phyloP scores from a whole-genome alignment of 345 rosid species.

The Lepidium didymum region DNA sequence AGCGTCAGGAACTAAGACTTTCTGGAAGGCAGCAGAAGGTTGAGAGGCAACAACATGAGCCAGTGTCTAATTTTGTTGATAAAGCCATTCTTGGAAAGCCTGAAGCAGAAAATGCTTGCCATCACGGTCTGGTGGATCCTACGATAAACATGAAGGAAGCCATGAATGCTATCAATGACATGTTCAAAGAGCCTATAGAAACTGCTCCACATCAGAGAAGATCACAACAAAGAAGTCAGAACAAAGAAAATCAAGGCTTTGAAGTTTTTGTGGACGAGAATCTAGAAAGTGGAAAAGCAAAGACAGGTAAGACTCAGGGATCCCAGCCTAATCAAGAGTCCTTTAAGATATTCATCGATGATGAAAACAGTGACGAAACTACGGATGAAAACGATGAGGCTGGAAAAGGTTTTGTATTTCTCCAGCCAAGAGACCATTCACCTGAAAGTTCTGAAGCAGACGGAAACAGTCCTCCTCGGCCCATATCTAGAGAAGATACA shows the following conservation, averaged over 20 bases:
- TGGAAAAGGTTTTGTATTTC: slow-evolving; percentile 52
- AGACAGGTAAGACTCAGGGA: slow-evolving; percentile 19
- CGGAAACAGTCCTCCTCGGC: slow-evolving; percentile 34
- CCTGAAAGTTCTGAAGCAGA: slow-evolving; percentile 43
- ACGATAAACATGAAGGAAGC: slow-evolving; percentile 87
- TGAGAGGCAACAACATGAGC: slow-evolving; percentile 27
- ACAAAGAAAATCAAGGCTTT: slow-evolving; percentile 35
- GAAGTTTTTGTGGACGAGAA: slow-evolving; percentile 52
- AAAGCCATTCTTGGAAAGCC: slow-evolving; percentile 66
- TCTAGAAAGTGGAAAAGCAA: slow-evolving; percentile 29
- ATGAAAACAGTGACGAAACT: slow-evolving; percentile 38
- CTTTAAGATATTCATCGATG: slow-evolving; percentile 56
- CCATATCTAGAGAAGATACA: slow-evolving; percentile 73
- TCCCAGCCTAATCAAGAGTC: slow-evolving; percentile 33
- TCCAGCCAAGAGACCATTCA: slow-evolving; percentile 50
- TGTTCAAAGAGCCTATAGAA: slow-evolving; percentile 85
- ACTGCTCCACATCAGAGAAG: slow-evolving; percentile 43
- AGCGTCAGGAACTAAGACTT: slow-evolving; percentile 41
- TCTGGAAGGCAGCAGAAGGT: slow-evolving; percentile 16
- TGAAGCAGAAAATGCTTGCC: slow-evolving; percentile 72
- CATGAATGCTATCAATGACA: slow-evolving; percentile 66
- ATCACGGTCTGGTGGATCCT: slow-evolving; percentile 87
- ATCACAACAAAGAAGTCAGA: slow-evolving; percentile 29
- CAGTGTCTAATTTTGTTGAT: slow-evolving; percentile 55
- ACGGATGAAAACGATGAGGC: slow-evolving; percentile 29